These are phyloP conservation scores for Entomortierella chlamydospora DNA, from an alignment of 192 early-diverging fungal genomes.

Conservation along the genomic window DNA sequence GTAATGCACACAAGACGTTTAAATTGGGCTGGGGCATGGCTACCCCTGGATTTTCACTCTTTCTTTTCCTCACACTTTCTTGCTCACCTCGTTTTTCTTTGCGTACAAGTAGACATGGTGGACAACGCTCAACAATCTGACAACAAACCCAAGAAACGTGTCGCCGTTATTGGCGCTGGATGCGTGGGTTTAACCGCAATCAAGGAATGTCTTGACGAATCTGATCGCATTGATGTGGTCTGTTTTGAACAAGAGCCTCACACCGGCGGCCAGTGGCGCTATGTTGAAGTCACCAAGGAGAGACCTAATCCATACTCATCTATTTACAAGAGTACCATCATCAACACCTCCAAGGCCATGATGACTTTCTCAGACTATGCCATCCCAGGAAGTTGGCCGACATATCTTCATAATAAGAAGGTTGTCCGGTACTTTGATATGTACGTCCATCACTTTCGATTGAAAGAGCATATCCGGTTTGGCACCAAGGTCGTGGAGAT, in stretches of 20 bases:
- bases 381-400: constrained; percentile 69
- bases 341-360: constrained; percentile 68
- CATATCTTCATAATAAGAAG: constrained; percentile 59
- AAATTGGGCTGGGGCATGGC: too few species aligned
- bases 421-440: constrained; percentile 66
- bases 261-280: constrained; percentile 70
- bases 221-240: constrained; percentile 60
- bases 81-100: not conserved
- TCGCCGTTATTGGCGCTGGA: constrained; percentile 7
- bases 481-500: constrained; percentile 62
- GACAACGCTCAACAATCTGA: not conserved
- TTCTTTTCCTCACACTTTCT: not conserved
- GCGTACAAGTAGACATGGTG: not conserved
- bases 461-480: constrained; percentile 65
- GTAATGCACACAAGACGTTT: too few species aligned
- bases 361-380: constrained; percentile 69
- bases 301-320: constrained; percentile 62
- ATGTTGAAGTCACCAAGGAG: constrained; percentile 58
- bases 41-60: not conserved
- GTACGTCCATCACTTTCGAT: constrained; percentile 62
- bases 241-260: constrained; percentile 66
- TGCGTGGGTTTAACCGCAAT: constrained; percentile 58
- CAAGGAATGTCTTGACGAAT: constrained; percentile 67
- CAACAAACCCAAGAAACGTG: not conserved
- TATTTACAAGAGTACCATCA: constrained; percentile 65